Evolutionary conservation across 805 yeast genomes (phyloP), one percentile per base, ranked within the genome.

Genomic region (Ogataea angusta): DNA sequence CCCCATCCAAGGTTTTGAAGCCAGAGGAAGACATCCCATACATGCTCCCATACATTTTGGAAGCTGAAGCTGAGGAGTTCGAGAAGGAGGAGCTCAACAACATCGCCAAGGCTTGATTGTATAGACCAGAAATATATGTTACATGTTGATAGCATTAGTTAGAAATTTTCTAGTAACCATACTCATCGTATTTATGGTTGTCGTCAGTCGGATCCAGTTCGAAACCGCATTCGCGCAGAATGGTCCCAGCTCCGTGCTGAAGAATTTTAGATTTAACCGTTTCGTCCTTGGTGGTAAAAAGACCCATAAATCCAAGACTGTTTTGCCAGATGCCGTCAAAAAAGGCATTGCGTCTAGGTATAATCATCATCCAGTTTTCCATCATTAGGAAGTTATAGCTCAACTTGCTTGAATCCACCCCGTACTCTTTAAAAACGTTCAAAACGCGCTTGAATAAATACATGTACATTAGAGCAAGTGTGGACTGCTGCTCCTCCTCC

Each of bases 31-130:
- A 87, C 66, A 67, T 68, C 43, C 85, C 85, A 55, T 90, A 89
- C 72, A 75, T 93, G 62, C 68, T 85, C 45, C 97, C 96, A 54
- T 85, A 85, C 72, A 72, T 93, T 48, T 76, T 90, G 60, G 97
- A 93, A 74, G 95, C 91, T 47, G 98, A 93, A 73, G 87, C 86
- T 57, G 97, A 87, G 68, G 83, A 81, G 36, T 73, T 76, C 50
- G 99, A 93, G 75, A 88, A 83, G 70, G 81, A 75, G 48, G 93
- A 83, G 61, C 80, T 93, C 61, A 95, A 93, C 75, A 84, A 86
- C 75, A 73, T 87, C 53, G 69, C 34, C 29, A 38, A 38, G 42
- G 37, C 42, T 32, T 32, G 33, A 38, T 9, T 32, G 32, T 38
- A 38, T 38, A 38, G 37, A 38, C 18, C 30, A 16, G 19, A 21